Conservation (phyloP, 768 basidiomycete genomes). For the Boletus patriciae region DNA sequence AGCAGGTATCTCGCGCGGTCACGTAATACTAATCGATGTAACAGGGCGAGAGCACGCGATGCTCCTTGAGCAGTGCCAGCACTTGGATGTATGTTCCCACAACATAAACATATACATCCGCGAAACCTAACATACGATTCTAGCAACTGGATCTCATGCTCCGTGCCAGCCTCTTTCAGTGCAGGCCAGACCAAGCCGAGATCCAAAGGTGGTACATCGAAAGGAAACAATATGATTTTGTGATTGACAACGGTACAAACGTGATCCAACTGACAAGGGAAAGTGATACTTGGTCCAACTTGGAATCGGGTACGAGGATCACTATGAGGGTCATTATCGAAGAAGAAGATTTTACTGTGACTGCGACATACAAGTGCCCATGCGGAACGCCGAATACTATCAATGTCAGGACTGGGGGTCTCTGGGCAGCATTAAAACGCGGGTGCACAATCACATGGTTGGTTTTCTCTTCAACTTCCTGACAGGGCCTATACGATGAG, state of each 20-base stretch:
- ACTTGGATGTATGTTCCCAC: too few relatives aligned
- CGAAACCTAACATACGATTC: background rate
- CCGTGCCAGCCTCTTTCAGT: background rate
- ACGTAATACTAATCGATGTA: too few relatives aligned
- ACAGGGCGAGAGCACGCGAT: too few relatives aligned
- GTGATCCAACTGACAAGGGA: background rate
- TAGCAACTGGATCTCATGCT: conserved; percentile 4
- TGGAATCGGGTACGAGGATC: background rate
- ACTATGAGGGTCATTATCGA: conserved; percentile 1
- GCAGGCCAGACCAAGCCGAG: background rate
- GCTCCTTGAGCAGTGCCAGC: too few relatives aligned
- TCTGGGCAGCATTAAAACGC: too few relatives aligned
- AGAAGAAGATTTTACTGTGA: background rate
- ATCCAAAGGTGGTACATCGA: conserved; percentile 3
- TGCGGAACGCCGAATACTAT: background rate
- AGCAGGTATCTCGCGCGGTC: too few relatives aligned
- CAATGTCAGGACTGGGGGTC: background rate
- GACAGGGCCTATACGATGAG: too few relatives aligned
- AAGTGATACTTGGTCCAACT: background rate
- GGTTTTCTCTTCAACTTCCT: too few relatives aligned
- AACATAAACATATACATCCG: too few relatives aligned
- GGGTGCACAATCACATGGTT: too few relatives aligned
- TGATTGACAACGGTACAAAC: background rate
- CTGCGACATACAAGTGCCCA: background rate
- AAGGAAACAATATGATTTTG: conserved; percentile 2